Percentiles rank a stretch among this genome's conserved stretches.
phyloP scores from a whole-genome alignment of 225 moss, liverwort and hornwort species.

The Antitrichia curtipendula region DNA sequence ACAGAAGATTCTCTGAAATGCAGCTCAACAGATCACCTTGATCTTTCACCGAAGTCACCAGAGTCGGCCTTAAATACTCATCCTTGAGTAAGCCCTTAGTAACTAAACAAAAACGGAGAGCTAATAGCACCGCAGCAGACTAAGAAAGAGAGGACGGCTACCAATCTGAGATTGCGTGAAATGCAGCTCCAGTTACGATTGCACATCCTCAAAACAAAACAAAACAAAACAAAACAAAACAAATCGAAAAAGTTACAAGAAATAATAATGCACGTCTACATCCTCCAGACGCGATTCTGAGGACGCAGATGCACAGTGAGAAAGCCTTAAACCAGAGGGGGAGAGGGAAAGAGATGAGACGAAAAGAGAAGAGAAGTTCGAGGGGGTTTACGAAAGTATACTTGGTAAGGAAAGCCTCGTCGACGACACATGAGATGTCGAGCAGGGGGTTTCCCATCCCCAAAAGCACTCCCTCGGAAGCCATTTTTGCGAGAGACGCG shows the following conservation, averaged over 20 bases:
- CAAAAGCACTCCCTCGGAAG: conserved; percentile 34
- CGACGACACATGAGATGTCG: conserved; percentile 42
- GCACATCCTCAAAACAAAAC: not conserved
- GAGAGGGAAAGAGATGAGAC: not conserved
- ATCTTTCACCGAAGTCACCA: not conserved
- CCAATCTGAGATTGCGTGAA: not conserved
- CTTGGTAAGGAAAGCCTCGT: conserved; percentile 27
- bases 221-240: not conserved
- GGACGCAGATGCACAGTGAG: not conserved
- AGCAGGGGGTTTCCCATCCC: conserved; percentile 48
- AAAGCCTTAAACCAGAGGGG: not conserved
- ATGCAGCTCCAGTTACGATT: not conserved
- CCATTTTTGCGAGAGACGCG: conserved; percentile 6
- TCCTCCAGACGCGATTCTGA: not conserved
- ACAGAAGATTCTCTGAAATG: not conserved
- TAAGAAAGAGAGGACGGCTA: not conserved
- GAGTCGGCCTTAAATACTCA: not conserved
- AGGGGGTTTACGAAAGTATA: not conserved
- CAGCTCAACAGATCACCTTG: not conserved
- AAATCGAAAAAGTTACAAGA: not conserved
- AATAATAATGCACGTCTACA: not conserved
- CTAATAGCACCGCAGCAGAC: not conserved
- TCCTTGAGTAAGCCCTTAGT: not conserved
- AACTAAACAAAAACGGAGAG: not conserved
- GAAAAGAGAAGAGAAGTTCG: too few relatives aligned